phyloP scores from a whole-genome alignment of 1,139 yeast species.

The Sugiyamaella paludigena region DNA sequence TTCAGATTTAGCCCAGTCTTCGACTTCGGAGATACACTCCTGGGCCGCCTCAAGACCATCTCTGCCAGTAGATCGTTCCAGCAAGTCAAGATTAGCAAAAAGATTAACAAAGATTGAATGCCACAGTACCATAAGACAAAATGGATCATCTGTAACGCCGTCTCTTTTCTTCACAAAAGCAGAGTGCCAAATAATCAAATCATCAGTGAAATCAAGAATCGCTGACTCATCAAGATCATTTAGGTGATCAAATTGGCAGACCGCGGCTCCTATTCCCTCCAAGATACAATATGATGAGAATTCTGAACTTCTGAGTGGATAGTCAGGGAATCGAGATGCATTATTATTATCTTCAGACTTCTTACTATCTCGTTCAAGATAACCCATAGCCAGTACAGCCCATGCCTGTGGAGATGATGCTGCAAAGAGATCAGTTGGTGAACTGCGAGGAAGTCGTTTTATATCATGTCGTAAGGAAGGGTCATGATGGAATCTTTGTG shows the following conservation, averaged over 20 bases:
- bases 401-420: neutral
- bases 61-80: neutral
- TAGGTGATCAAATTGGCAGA: neutral
- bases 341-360: neutral
- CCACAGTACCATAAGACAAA: constrained; percentile 1
- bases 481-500: constrained; percentile 2
- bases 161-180: neutral
- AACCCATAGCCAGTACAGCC: neutral
- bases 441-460: neutral
- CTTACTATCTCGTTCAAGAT: neutral
- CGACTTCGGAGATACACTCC: neutral
- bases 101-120: neutral
- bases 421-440: neutral
- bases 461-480: constrained; percentile 2
- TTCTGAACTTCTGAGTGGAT: neutral
- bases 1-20: neutral
- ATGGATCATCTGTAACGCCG: neutral
- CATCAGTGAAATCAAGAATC: constrained; percentile 1
- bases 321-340: neutral
- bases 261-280: neutral
- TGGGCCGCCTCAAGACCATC: neutral
- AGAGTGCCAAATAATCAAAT: neutral
- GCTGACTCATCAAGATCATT: neutral
- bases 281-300: neutral
- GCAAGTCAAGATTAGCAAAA: neutral